phyloP scores from a whole-genome alignment of 352 stramenopile genomes.

The Phytophthora idaei region DNA sequence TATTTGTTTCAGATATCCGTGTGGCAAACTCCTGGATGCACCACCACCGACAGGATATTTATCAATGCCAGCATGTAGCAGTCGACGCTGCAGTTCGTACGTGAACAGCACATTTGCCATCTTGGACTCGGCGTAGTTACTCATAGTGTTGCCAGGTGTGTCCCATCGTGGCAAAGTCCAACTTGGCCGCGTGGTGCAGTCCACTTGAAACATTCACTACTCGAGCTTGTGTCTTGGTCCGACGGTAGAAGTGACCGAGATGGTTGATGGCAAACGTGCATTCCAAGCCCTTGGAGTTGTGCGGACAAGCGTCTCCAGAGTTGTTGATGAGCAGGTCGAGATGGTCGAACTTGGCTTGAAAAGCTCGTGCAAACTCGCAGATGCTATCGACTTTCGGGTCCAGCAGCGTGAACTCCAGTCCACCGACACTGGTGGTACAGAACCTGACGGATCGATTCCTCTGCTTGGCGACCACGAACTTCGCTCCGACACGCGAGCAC shows the following conservation, averaged over 20 bases:
- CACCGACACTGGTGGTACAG: constrained; percentile 26
- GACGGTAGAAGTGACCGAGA: constrained; percentile 51
- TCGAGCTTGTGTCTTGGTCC: constrained; percentile 26
- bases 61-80: constrained; percentile 25
- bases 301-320: constrained; percentile 42
- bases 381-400: constrained; percentile 62
- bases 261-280: constrained; percentile 57
- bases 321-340: constrained; percentile 82
- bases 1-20: constrained; percentile 49
- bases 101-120: constrained; percentile 58
- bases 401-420: constrained; percentile 45
- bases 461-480: constrained; percentile 29
- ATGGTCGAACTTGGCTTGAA: constrained; percentile 41
- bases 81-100: constrained; percentile 48
- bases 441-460: constrained; percentile 30
- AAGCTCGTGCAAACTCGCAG: constrained; percentile 41
- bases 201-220: constrained; percentile 54
- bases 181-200: constrained; percentile 36
- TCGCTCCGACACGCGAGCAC: constrained; percentile 76
- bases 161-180: constrained; percentile 40
- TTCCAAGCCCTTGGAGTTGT: constrained; percentile 39
- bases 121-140: constrained; percentile 53
- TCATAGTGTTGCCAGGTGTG: constrained; percentile 25
- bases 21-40: constrained; percentile 44
- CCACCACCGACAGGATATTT: constrained; percentile 46